Percentiles rank a stretch among this genome's conserved stretches.
Conservation (phyloP, 352 stramenopile species). For the Pilasporangium apinafurcum region DNA sequence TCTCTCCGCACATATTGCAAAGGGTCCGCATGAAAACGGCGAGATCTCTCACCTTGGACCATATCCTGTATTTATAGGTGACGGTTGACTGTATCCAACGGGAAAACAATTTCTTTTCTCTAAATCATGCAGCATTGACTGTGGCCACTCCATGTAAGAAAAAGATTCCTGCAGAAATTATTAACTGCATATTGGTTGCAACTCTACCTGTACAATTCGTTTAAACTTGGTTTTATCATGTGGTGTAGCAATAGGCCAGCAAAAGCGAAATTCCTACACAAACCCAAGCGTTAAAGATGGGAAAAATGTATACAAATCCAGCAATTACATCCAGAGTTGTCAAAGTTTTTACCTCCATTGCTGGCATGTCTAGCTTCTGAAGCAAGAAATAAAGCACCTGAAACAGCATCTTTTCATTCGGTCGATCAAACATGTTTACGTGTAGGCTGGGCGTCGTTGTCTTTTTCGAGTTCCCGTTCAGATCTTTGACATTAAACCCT, state of each 20-base stretch:
- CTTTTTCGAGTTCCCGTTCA: not conserved
- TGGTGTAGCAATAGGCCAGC: slow-evolving; percentile 43
- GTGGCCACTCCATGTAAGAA: not conserved
- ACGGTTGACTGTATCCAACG: slow-evolving; percentile 44
- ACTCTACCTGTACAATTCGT: slow-evolving; percentile 36
- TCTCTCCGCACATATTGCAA: no score
- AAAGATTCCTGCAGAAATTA: not conserved
- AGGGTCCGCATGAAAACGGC: no score
- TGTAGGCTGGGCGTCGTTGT: slow-evolving; percentile 11
- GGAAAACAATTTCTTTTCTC: slow-evolving; percentile 35
- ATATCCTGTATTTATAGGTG: slow-evolving; percentile 39
- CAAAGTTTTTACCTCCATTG: slow-evolving; percentile 7
- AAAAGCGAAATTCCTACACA: slow-evolving; percentile 39
- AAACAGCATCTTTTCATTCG: slow-evolving; percentile 53
- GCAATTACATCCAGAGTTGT: not conserved
- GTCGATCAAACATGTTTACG: slow-evolving; percentile 34
- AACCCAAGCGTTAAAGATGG: not conserved
- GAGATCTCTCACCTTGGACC: slow-evolving; percentile 22
- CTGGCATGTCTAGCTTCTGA: slow-evolving; percentile 12
- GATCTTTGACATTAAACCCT: slow-evolving; percentile 7
- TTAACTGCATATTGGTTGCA: no score
- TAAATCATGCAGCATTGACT: slow-evolving; percentile 32
- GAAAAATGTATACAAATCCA: not conserved
- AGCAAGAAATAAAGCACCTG: slow-evolving; percentile 39
- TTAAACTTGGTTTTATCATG: slow-evolving; percentile 64